Conservation (phyloP, 768 basidiomycete species). For the Mycena albidolilacea region DNA sequence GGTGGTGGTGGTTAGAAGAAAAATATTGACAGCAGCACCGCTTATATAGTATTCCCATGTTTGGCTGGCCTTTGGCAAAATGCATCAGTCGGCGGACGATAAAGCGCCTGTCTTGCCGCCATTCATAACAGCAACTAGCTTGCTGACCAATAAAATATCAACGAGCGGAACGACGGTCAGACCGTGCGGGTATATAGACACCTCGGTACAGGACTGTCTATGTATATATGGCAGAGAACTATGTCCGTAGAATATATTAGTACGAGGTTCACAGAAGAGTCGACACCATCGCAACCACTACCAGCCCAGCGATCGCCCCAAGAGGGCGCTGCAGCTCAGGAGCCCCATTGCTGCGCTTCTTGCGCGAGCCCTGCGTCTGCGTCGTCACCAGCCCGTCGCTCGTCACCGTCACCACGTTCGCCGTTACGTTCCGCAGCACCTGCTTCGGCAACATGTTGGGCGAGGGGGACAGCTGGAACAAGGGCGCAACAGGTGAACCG, state of each 20-base stretch:
- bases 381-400: constrained; percentile 44
- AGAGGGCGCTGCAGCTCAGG: constrained; percentile 29
- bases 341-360: constrained; percentile 38
- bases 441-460: constrained; percentile 92
- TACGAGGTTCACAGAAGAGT: constrained; percentile 27
- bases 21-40: background rate
- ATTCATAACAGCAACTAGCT: too few species aligned
- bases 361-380: constrained; percentile 28
- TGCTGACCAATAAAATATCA: too few species aligned
- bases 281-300: constrained; percentile 31
- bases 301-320: constrained; percentile 27
- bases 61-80: too few species aligned
- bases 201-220: constrained; percentile 26
- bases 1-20: constrained; percentile 12
- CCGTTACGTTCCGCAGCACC: constrained; percentile 69
- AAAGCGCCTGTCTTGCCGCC: too few species aligned
- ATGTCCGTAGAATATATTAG: too few species aligned
- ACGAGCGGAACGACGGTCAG: constrained; percentile 23
- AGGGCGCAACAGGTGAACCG: constrained; percentile 81
- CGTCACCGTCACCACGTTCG: constrained; percentile 41
- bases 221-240: constrained; percentile 26
- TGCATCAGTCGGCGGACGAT: too few species aligned
- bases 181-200: constrained; percentile 29
- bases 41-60: background rate
- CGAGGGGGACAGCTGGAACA: constrained; percentile 74